Percentiles rank a stretch among this genome's conserved stretches.
phyloP scores from a whole-genome alignment of 164 flowering plant genomes.

The Protea cynaroides region DNA sequence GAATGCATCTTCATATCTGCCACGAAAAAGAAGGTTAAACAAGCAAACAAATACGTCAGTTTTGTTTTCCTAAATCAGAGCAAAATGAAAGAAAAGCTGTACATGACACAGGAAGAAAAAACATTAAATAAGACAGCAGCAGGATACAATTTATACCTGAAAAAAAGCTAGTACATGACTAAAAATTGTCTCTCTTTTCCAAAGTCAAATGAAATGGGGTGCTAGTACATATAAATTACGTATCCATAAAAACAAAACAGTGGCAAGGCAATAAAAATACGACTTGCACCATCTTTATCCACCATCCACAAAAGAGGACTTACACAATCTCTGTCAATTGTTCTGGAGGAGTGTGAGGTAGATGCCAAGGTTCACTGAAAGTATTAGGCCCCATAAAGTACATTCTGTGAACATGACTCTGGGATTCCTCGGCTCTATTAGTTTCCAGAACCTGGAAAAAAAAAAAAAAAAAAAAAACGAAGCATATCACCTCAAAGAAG shows the following conservation, averaged over 20 bases:
- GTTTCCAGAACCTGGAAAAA: constrained; percentile 75
- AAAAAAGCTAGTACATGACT: no score
- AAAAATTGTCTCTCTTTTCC: no score
- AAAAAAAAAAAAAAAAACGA: no score
- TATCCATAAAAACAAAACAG: no score
- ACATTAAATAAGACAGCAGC: no score
- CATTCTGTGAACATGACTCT: constrained; percentile 89
- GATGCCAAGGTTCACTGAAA: constrained; percentile 93
- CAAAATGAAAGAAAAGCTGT: not conserved
- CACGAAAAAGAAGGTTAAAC: constrained; percentile 8
- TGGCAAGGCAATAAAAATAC: not conserved
- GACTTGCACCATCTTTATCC: not conserved
- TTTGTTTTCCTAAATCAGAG: no score
- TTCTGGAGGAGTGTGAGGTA: constrained; percentile 83
- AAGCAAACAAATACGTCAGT: not conserved
- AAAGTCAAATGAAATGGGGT: no score
- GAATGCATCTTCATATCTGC: constrained; percentile 93
- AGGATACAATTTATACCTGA: no score
- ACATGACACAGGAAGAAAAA: not conserved
- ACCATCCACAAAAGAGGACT: constrained; percentile 12
- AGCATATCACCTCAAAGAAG: not conserved
- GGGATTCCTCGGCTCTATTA: constrained; percentile 81
- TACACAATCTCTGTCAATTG: constrained; percentile 90
- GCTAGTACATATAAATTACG: no score
- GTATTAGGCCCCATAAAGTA: constrained; percentile 89